These are phyloP conservation scores for Alternaria triticina DNA, from an alignment of 2,329 filamentous ascomycete species.

Conservation along the genomic window DNA sequence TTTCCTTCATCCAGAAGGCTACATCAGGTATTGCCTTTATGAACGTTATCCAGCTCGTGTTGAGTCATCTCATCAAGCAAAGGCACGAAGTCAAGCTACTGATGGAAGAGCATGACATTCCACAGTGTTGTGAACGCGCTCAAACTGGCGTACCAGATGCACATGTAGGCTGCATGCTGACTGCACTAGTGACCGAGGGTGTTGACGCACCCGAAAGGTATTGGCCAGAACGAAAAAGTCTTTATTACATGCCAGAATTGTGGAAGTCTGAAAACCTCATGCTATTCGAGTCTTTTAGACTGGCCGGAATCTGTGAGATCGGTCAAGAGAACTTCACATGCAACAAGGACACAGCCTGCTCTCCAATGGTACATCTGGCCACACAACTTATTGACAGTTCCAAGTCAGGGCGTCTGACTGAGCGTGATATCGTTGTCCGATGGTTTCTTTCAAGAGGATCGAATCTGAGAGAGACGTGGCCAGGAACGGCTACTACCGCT, in stretches of 20 bases:
- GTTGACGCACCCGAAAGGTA: not conserved
- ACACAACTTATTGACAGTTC: too few species aligned
- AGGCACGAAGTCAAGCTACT: not conserved
- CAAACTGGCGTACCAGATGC: not conserved
- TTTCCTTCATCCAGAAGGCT: too few species aligned
- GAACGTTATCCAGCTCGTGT: not conserved
- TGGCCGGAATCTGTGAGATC: not conserved
- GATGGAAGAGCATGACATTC: not conserved
- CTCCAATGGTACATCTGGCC: not conserved
- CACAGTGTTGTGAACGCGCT: not conserved
- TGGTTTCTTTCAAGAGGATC: not conserved
- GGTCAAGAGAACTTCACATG: not conserved
- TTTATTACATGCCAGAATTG: not conserved
- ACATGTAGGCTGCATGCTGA: not conserved
- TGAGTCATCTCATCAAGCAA: not conserved
- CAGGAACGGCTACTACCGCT: not conserved
- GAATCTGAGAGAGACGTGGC: not conserved
- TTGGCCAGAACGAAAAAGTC: not conserved
- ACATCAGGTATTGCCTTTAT: too few species aligned
- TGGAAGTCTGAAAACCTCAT: fast-evolving
- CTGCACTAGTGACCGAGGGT: fast-evolving
- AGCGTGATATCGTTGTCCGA: not conserved
- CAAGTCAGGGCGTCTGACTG: not conserved
- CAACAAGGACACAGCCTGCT: fast-evolving
- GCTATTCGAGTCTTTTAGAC: fast-evolving